Conservation (phyloP, 2,329 filamentous ascomycete species). For the Cercospora canescens region DNA sequence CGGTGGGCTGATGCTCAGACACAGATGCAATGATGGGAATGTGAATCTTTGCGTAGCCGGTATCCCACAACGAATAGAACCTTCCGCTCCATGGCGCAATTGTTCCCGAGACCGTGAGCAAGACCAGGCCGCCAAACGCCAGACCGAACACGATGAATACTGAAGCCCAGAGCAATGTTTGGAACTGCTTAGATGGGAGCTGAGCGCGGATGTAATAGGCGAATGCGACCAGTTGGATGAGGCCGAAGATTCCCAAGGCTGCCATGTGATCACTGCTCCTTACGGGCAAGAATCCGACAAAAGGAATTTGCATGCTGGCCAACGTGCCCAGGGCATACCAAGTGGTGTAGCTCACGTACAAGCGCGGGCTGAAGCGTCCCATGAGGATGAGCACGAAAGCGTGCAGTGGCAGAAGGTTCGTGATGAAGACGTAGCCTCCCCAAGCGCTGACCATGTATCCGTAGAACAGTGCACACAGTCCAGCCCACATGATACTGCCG, state of each 20-base stretch:
- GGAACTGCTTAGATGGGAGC: conserved; percentile 89
- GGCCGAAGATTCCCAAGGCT: conserved; percentile 89
- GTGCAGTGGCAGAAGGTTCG: conserved; percentile 91
- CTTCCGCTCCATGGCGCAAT: conserved; percentile 97
- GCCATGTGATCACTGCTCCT: conserved; percentile 99
- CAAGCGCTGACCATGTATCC: conserved; percentile 99
- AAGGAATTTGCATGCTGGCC: conserved; percentile 98
- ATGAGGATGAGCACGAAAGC: conserved; percentile 93
- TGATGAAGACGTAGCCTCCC: conserved; percentile 99
- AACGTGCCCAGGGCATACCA: conserved; percentile 97
- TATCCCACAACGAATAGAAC: conserved; percentile 99
- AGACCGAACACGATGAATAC: conserved; percentile 73
- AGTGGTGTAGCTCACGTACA: conserved; percentile 96
- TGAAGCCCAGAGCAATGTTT: conserved; percentile 78
- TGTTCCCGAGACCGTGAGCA: conserved; percentile 81
- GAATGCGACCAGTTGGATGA: conserved; percentile 90
- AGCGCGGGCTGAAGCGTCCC: conserved; percentile 89
- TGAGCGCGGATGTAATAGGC: conserved; percentile 88
- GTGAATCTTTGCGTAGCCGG: conserved; percentile 97
- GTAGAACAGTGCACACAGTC: conserved; percentile 91
- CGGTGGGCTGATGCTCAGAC: conserved; percentile 97
- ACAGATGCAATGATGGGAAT: conserved; percentile 99
- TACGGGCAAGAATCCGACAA: conserved; percentile 95
- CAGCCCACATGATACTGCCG: conserved; percentile 95
- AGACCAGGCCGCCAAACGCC: conserved; percentile 72